phyloP scores from a whole-genome alignment of 257 asterid genomes.

The Rauvolfia tetraphylla region DNA sequence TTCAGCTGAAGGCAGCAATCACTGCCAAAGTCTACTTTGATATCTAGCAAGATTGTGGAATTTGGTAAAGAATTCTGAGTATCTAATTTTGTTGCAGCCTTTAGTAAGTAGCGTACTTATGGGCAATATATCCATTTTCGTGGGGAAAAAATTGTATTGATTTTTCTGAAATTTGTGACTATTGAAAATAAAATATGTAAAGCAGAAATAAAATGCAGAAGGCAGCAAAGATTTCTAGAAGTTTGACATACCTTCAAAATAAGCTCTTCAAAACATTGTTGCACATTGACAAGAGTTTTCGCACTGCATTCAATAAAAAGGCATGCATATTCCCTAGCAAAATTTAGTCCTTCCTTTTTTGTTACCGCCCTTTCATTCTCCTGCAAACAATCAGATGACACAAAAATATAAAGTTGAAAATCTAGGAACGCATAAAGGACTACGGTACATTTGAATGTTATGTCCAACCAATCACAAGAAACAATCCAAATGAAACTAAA shows the following conservation, averaged over 20 bases:
- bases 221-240: neutral
- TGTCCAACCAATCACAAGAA: neutral
- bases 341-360: slow-evolving; percentile 20
- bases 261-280: slow-evolving; percentile 21
- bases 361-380: slow-evolving; percentile 20
- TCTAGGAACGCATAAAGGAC: neutral
- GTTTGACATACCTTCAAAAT: slow-evolving; percentile 13
- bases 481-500: neutral
- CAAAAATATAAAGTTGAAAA: neutral
- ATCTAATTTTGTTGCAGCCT: neutral
- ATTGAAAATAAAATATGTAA: neutral
- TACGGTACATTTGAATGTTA: neutral
- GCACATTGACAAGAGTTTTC: slow-evolving; percentile 20
- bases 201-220: neutral
- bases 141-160: neutral
- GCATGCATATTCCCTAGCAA: slow-evolving; percentile 18
- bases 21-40: neutral
- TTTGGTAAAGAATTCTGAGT: neutral
- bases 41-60: neutral
- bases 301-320: slow-evolving; percentile 24
- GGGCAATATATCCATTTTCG: neutral
- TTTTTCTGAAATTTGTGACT: neutral
- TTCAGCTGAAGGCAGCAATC: neutral
- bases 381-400: neutral
- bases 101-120: neutral